phyloP scores from a whole-genome alignment of 345 rosid genomes.

The Hibiscus trionum region DNA sequence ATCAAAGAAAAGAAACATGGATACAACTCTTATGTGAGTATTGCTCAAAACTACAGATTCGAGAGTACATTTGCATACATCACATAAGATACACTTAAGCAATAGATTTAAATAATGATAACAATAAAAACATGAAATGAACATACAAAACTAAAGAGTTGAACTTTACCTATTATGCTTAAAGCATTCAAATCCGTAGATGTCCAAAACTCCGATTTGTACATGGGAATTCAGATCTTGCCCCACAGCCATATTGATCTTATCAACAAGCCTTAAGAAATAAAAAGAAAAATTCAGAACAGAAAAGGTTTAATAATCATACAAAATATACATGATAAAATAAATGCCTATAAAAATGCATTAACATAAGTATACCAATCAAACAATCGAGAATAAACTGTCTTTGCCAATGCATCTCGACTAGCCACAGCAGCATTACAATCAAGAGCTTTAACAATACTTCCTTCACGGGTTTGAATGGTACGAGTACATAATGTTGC shows the following conservation, averaged over 20 bases:
- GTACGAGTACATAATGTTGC: conserved; percentile 78
- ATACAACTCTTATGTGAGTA: background rate
- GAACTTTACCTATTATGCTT: conserved; percentile 62
- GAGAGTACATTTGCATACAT: background rate
- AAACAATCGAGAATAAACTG: conserved; percentile 84
- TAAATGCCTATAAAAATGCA: background rate
- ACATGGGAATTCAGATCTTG: conserved; percentile 67
- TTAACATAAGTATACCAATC: conserved; percentile 62
- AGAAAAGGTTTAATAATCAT: conserved; percentile 9
- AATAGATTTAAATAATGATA: background rate
- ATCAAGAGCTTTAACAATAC: conserved; percentile 80
- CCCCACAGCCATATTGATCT: conserved; percentile 86
- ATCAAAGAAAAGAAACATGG: conserved; percentile 1
- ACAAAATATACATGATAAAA: background rate
- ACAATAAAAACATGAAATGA: background rate
- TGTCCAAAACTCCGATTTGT: conserved; percentile 93
- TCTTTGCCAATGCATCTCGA: conserved; percentile 94
- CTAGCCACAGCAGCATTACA: conserved; percentile 90
- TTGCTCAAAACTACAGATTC: background rate
- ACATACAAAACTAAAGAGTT: background rate
- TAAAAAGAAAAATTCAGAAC: conserved; percentile 12
- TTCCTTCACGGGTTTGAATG: conserved; percentile 95
- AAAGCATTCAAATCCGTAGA: conserved; percentile 97
- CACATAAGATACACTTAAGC: background rate
- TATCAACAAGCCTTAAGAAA: conserved; percentile 77